Evolutionary conservation across 768 basidiomycete genomes (phyloP), one percentile per base, ranked within the genome.

Genomic region (Auriscalpium microsporum): DNA sequence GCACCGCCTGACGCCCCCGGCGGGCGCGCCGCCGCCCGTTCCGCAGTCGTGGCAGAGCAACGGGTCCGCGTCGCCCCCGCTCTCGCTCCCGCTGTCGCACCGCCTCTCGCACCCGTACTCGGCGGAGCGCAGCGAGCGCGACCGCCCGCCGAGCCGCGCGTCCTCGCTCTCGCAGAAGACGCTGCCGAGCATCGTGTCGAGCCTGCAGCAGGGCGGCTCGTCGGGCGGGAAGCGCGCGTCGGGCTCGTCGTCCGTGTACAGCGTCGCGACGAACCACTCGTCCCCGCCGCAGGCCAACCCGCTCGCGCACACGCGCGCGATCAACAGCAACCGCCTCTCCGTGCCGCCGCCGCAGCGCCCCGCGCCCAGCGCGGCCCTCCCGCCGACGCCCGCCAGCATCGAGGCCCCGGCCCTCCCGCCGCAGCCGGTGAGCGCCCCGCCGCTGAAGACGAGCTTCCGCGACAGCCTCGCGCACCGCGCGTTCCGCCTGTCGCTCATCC

Each of bases 301-400:
- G 10, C 60, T 62, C 46, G 62, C 48, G 63, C 36, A 34, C 53
- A 56, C 28, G 60, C 67, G 50, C 56, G 54, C 37, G 70, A 19
- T n/a, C 13, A 53, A 38, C 73, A 5, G 60, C 73, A 34, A 83
- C 62, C 75, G 87, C 42, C 63, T 72, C 17, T 87, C 85, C 4
- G 78, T 86, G 67, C 86, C 79, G 3, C 81, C 87, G 3, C 88
- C 87, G 16, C 85, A 81, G 33, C 82, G 85, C 13, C 88, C 88
- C 34, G 79, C 84, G 4, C 87, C 89, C 0, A 84, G 78, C 28
- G 77, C 77, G 49, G 84, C 86, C 7, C 78, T 84, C 14, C 87
- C 87, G 13, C 83, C 84, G 48, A 81, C 86, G 8, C 87, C 87
- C 4, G 64, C 70, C 63, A 55, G 57, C 51, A 48, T 64, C 57